phyloP scores from a whole-genome alignment of 2,329 filamentous ascomycete genomes.

The Chrysoporthe austroafricana region DNA sequence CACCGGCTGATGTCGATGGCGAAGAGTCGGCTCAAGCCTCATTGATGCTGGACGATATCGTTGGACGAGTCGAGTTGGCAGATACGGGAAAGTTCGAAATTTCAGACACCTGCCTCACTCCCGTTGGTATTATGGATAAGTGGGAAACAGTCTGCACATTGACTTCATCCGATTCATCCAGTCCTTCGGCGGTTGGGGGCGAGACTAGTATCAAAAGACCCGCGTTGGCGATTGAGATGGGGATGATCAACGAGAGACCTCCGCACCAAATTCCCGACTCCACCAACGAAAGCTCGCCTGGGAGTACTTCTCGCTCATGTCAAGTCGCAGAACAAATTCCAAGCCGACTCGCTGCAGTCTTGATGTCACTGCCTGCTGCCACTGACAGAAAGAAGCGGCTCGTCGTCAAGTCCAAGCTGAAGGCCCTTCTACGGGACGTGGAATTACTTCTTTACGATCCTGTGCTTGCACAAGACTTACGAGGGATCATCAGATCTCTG shows the following conservation, averaged over 20 bases:
- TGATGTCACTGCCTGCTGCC: slow-evolving; percentile 6
- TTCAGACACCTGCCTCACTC: slow-evolving; percentile 7
- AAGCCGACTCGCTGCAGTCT: slow-evolving; percentile 7
- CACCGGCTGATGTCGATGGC: neutral
- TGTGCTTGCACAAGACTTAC: slow-evolving; percentile 3
- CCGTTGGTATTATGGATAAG: slow-evolving; percentile 10
- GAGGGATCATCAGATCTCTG: slow-evolving; percentile 5
- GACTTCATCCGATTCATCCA: neutral
- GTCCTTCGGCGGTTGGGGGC: neutral
- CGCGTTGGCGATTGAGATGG: neutral
- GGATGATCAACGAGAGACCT: too few species aligned
- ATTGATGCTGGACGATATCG: neutral
- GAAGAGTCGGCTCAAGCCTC: neutral
- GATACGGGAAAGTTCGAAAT: slow-evolving; percentile 1
- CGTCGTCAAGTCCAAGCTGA: slow-evolving; percentile 10
- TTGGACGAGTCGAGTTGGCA: neutral
- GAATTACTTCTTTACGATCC: neutral
- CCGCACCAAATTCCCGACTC: neutral
- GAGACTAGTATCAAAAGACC: neutral
- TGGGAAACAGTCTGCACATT: neutral
- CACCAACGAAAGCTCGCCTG: neutral
- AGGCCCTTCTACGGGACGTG: slow-evolving; percentile 10
- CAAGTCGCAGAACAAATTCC: slow-evolving; percentile 8
- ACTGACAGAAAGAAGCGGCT: neutral
- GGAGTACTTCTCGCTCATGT: neutral